Evolutionary conservation across 78 protist genomes (phyloP), one percentile per base, ranked within the genome.

Genomic region (Thecamonas trahens): DNA sequence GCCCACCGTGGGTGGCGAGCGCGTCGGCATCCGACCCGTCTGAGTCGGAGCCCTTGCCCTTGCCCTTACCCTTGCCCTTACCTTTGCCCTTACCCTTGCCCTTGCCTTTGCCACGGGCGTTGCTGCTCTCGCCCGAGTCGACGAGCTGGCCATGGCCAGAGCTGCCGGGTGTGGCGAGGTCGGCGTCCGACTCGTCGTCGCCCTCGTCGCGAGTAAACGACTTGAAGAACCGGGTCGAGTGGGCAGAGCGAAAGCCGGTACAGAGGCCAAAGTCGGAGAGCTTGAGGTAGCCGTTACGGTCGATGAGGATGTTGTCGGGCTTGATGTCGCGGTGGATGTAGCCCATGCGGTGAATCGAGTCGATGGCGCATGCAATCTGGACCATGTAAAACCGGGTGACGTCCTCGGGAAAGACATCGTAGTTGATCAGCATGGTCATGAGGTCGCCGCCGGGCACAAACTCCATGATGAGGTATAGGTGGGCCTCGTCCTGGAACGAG

Each of bases 281-380:
- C 38, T 40, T 50, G 11, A 82, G 11, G 38, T 82, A 53, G 28
- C 80, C 80, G 17, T 57, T 37, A n/a, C 9, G 18, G 42, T 61
- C 61, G 13, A 90, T 39, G n/a, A 88, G 69, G 14, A 84, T 24
- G 77, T 91, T 91, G 47, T 88, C 95, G 0, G 96, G 97, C 61
- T 95, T 95, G 54, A 91, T 52, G 73, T 94, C 98, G 4, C 98
- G 42, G 77, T 91, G 96, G 7, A 74, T 75, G 35, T 75, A 85
- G 1, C 88, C 88, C 37, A 69, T 15, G 22, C 17, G 3, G 80
- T 94, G 98, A 7, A 94, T 62, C 7, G 88, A 61, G 5, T 84
- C 71, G 11, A 92, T 60, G 28, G 96, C 96, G 35, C 85, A 70
- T 5, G 89, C 62, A 44, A 85, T 39, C 80, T 94, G 90, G 1